Evolutionary conservation across 1,139 yeast genomes (phyloP).

Genomic region (Suhomyces choctaworum): DNA sequence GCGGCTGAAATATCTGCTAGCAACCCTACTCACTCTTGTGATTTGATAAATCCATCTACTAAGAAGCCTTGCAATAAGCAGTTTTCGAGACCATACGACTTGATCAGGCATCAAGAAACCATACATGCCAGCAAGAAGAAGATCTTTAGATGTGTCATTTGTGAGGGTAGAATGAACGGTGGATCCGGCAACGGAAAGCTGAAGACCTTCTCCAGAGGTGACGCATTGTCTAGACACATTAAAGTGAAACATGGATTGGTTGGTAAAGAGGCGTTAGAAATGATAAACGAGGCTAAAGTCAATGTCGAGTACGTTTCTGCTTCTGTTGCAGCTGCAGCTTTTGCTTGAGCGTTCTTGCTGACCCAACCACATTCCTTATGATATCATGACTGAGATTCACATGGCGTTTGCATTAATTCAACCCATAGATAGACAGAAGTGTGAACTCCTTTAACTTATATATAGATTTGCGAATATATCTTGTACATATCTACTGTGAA

Average conservation of each 20-base stretch:
- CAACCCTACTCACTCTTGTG: slow-evolving; percentile 44
- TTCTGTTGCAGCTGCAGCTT: slow-evolving; percentile 3
- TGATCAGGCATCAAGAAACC: slow-evolving; percentile 52
- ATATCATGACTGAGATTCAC: neutral
- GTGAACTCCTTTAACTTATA: slow-evolving; percentile 7
- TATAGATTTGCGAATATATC: slow-evolving; percentile 12
- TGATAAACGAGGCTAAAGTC: slow-evolving; percentile 73
- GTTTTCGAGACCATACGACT: slow-evolving; percentile 50
- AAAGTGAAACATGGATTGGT: slow-evolving; percentile 50
- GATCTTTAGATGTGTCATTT: slow-evolving; percentile 50
- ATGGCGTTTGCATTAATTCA: neutral
- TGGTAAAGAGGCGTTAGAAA: slow-evolving; percentile 52
- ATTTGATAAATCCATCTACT: slow-evolving; percentile 58
- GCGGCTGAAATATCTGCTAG: slow-evolving; percentile 21
- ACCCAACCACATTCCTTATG: too few relatives aligned
- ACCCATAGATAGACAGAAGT: slow-evolving; percentile 7
- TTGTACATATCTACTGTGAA: slow-evolving; percentile 13
- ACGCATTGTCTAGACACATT: slow-evolving; percentile 51
- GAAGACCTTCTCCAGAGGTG: slow-evolving; percentile 51
- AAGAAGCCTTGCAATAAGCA: slow-evolving; percentile 47
- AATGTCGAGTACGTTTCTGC: slow-evolving; percentile 63
- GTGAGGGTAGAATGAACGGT: slow-evolving; percentile 50
- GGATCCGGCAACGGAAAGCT: slow-evolving; percentile 61
- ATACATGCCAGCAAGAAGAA: slow-evolving; percentile 51
- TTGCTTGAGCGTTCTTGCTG: too few relatives aligned